Evolutionary conservation across 257 asterid genomes (phyloP), one percentile per base, ranked within the genome.

Genomic region (Scutellaria barbata): DNA sequence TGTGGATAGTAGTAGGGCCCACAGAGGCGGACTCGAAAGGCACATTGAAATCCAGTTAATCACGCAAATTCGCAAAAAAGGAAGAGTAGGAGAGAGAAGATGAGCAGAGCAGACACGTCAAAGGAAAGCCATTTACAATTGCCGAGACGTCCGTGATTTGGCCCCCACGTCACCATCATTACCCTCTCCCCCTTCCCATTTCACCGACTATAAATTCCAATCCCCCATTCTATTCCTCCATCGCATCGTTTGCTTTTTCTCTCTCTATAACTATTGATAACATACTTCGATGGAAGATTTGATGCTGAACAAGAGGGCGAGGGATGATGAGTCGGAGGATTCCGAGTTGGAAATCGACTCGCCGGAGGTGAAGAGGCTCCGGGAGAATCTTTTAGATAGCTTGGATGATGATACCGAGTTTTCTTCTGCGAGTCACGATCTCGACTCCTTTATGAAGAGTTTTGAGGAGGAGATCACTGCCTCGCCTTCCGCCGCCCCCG

Each of bases 401-500:
- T 72, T 85, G 37, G 96, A 85, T 16, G 90, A 88, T 13, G 85
- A 81, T 0, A 2, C 74, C 17, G 96, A 90, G 45, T 55, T 88
- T 11, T 78, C 73, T 25, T 25, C 85, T 16, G 56, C 68, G 66
- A 78, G 62, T 72, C 80, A 69, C 30, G 97, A 92, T 63, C 83
- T 92, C 3, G 96, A 88, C 71, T 84, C 89, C 71, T 92, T 92
- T 74, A 87, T 92, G 91, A 90, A 87, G 81, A 90, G 90, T 63
- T 90, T 92, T 20, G 92, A 86, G 79, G 92, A 90, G 68, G 96
- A 90, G 33, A 92, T 90, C 0, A 55, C 79, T 2, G 77, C 85
- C 3, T 77, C 81, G 12, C 65, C 81, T 16, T 18, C 47, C 59
- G 47, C 33, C 46, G 56, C 35, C 68, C 72, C 46, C 71, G 37